Evolutionary conservation across 208 protist species (phyloP).

Genomic region (Trypanosoma caninum): DNA sequence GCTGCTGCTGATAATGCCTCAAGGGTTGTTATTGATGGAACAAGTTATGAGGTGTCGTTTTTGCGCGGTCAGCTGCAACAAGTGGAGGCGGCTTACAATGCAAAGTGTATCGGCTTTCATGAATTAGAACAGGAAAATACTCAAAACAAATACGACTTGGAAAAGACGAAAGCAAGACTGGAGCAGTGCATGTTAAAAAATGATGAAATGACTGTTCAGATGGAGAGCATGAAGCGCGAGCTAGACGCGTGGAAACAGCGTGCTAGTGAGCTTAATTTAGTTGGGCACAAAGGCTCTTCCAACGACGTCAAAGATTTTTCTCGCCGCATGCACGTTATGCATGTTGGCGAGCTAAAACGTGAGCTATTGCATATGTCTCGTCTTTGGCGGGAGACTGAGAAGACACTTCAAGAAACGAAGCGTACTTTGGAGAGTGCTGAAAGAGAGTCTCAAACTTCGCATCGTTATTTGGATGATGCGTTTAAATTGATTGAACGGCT

Average conservation of each 20-base stretch:
- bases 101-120: conserved; percentile 76
- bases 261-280: conserved; percentile 20
- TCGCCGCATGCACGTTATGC: conserved; percentile 23
- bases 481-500: conserved; percentile 83
- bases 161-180: conserved; percentile 26
- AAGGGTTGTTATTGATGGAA: conserved; percentile 54
- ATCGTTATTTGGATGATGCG: conserved; percentile 75
- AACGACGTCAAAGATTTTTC: conserved; percentile 8
- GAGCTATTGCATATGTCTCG: conserved; percentile 58
- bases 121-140: conserved; percentile 74
- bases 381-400: conserved; percentile 87
- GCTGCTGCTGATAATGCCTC: conserved; percentile 11
- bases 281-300: not conserved
- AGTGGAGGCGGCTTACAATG: conserved; percentile 80
- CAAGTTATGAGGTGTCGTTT: conserved; percentile 80
- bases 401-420: conserved; percentile 67
- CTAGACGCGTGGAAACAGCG: conserved; percentile 72
- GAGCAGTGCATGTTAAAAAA: conserved; percentile 18
- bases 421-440: conserved; percentile 77
- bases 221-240: conserved; percentile 57
- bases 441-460: conserved; percentile 63
- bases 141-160: conserved; percentile 40
- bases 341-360: conserved; percentile 48
- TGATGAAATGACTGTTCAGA: conserved; percentile 34
- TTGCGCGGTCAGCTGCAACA: conserved; percentile 77